Evolutionary conservation across 2,329 filamentous ascomycete genomes (phyloP).

Genomic region (Sclerotinia minor): DNA sequence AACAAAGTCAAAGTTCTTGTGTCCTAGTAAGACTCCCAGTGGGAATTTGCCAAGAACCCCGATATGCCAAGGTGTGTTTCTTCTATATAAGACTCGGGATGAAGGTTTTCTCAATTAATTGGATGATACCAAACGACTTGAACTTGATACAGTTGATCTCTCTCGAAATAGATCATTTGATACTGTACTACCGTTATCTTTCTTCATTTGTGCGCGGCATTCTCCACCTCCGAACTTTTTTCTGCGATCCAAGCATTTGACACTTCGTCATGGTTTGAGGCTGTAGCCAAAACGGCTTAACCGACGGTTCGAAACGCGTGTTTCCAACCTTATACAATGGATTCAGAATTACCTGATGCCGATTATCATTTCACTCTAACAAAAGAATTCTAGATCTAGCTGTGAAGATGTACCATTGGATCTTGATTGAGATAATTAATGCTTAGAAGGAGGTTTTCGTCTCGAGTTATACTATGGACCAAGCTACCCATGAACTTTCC

Average conservation of each 20-base stretch:
- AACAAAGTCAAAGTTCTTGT: neutral
- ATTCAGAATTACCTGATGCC: constrained; percentile 18
- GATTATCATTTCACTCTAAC: neutral
- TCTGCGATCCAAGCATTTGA: neutral
- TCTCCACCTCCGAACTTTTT: neutral
- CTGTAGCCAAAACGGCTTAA: constrained; percentile 36
- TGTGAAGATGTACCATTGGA: neutral
- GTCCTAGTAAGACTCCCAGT: neutral
- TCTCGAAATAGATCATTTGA: constrained; percentile 7
- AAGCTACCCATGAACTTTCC: neutral
- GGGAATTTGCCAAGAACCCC: neutral
- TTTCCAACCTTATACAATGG: neutral
- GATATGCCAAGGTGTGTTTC: neutral
- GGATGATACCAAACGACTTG: neutral
- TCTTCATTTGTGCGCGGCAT: neutral
- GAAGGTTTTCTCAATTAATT: neutral
- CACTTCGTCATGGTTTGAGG: constrained; percentile 12
- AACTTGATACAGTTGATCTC: constrained; percentile 1
- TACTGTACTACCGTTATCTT: constrained; percentile 1
- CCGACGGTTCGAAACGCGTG: constrained; percentile 26
- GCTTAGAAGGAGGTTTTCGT: constrained; percentile 4
- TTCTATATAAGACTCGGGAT: neutral
- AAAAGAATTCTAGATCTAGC: neutral
- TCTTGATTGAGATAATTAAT: neutral
- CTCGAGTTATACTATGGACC: neutral